Evolutionary conservation across 169 alveolate genomes (phyloP), one percentile per base, ranked within the genome.

Genomic region (Blepharisma undulans): DNA sequence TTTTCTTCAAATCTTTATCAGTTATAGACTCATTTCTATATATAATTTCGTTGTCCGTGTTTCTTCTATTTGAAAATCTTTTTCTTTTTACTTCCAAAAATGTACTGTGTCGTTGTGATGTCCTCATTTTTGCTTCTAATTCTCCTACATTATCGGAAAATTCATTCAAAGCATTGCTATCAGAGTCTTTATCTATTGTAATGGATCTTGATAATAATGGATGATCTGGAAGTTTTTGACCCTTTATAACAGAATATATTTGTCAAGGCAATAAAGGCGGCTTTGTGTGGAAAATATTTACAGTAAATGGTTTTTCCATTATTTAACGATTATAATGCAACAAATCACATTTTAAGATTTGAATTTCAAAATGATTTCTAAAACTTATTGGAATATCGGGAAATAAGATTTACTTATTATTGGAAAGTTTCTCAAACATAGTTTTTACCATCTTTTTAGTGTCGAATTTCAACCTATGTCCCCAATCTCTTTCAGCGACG

Each of bases 401-500:
- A 48, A 48, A 48, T 2, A 0, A 48, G 2, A 48, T 48, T 48
- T 48, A 48, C 66, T 48, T 48, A 12, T 78, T 32, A 21, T 34
- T 78, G 12, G 86, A 14, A 78, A 78, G 29, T 21, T n/a, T 78
- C 60, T 76, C 79, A 88, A 36, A 33, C 59, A 88, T 88, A 19
- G 61, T 29, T 76, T 76, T 61, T 30, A 88, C 92, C 48, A 76
- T 72, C 59, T 61, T 32, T 16, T 22, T 25, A 7, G 77, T 19
- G n/a, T 34, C 87, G 27, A 22, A 88, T n/a, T 88, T 22, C 34
- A 76, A 3, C 87, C 59, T 88, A 33, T 61, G 79, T 72, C 79
- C 87, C 87, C 85, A 88, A 33, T 88, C 92, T 21, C 74, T 22
- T 36, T 88, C 25, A 2, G 87, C 87, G 10, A 25, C 34, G 22